Evolutionary conservation across 1,284 basidiomycete species (phyloP).

Genomic region (Takashimella tepidaria): DNA sequence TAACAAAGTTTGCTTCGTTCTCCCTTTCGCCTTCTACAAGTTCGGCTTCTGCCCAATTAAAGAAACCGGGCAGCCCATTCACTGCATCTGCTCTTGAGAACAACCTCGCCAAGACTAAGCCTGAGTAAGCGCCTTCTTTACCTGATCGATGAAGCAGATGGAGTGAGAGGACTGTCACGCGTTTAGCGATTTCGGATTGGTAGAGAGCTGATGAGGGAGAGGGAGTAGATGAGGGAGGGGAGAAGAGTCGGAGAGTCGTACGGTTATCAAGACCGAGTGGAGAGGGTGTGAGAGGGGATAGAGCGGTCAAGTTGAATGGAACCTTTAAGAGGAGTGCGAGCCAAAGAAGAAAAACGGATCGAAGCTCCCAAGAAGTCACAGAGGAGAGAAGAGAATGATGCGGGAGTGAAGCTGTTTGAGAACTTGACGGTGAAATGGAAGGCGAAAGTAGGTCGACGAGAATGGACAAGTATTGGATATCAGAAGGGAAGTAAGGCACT

Average conservation of each 20-base stretch:
- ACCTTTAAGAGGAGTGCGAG: constrained; percentile 88
- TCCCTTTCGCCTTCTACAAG: constrained; percentile 36
- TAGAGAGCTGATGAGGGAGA: too few species aligned
- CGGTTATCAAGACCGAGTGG: constrained; percentile 55
- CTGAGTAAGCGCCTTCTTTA: constrained; percentile 43
- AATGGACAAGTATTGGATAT: constrained; percentile 71
- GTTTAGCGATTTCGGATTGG: constrained; percentile 58
- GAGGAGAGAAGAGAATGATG: constrained; percentile 35
- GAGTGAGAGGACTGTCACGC: constrained; percentile 46
- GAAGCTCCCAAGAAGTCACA: constrained; percentile 64
- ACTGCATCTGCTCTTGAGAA: constrained; percentile 42
- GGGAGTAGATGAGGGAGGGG: constrained; percentile 53
- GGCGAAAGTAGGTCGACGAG: constrained; percentile 63
- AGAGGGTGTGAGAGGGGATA: constrained; percentile 42
- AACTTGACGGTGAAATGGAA: constrained; percentile 45
- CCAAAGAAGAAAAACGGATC: constrained; percentile 85
- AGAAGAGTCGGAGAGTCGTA: constrained; percentile 65
- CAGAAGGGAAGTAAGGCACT: constrained; percentile 90
- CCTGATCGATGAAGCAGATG: constrained; percentile 42
- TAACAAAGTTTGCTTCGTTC: constrained; percentile 31
- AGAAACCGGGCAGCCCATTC: constrained; percentile 30
- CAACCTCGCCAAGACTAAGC: constrained; percentile 41
- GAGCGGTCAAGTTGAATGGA: constrained; percentile 83
- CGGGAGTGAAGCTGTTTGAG: constrained; percentile 43
- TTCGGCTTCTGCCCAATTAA: constrained; percentile 32